These are phyloP conservation scores for Corchorus olitorius DNA, from an alignment of 345 rosid species.

Conservation along the genomic window DNA sequence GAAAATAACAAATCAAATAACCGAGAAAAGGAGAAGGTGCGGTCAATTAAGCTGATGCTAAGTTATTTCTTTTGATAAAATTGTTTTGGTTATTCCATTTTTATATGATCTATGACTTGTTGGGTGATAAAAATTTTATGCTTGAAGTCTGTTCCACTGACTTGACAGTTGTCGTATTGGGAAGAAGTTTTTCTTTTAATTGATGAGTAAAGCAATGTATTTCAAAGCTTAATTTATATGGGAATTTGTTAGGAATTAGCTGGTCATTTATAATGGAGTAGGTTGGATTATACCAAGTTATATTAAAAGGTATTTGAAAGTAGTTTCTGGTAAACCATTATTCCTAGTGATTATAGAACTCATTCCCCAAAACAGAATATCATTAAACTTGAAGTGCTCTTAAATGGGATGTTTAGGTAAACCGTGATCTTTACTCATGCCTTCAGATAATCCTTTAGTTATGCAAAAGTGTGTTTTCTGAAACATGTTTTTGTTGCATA, in stretches of 20 bases:
- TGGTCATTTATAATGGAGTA: no score
- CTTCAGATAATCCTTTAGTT: background rate
- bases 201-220: background rate
- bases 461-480: background rate
- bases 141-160: background rate
- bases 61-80: background rate
- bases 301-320: no score
- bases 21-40: slow-evolving; percentile 82
- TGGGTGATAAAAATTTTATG: background rate
- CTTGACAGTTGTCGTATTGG: background rate
- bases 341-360: no score
- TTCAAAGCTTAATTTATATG: background rate
- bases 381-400: background rate
- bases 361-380: no score
- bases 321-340: no score
- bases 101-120: background rate
- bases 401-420: background rate
- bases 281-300: no score
- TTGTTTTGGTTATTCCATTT: background rate
- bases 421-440: background rate
- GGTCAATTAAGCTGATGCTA: background rate
- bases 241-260: background rate
- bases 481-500: background rate
- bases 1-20: slow-evolving; percentile 61
- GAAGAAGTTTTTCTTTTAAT: background rate